phyloP scores from a whole-genome alignment of 139 green algal genomes.

The Tetradesmus obliquus region DNA sequence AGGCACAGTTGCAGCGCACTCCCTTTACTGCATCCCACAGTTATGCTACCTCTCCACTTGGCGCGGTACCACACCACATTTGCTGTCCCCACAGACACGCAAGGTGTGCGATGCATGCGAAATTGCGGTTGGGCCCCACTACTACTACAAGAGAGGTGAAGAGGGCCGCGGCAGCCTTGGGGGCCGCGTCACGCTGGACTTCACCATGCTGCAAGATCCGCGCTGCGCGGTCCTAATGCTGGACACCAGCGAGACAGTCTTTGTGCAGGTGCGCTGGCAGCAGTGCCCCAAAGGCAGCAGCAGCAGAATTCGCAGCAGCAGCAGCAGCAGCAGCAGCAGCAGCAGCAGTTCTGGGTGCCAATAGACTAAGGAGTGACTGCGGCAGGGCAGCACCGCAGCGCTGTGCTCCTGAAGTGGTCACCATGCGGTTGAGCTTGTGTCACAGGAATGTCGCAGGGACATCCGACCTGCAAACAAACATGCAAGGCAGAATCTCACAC shows the following conservation, averaged over 20 bases:
- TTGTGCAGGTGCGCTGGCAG: neutral
- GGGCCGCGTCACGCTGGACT: neutral
- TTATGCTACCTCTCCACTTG: neutral
- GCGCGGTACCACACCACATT: neutral
- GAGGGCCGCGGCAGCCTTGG: neutral
- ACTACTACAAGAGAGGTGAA: neutral
- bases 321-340: neutral
- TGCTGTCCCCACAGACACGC: neutral
- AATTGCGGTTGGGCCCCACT: neutral
- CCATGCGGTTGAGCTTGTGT: no score
- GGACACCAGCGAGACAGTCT: neutral
- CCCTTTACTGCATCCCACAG: neutral
- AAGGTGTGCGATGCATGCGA: neutral
- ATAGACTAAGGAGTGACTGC: no score
- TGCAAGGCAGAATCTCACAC: no score
- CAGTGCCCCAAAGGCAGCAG: neutral
- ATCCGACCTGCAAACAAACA: no score
- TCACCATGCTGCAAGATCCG: neutral
- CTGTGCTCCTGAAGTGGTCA: no score
- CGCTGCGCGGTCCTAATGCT: neutral
- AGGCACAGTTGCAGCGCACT: no score
- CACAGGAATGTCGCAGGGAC: no score
- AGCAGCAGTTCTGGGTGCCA: neutral
- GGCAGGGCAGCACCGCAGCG: no score
- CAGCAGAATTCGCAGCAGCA: neutral